Evolutionary conservation across 306 rosid genomes (phyloP), one percentile per base, ranked within the genome.

Genomic region (Vigna reflexopilosa): DNA sequence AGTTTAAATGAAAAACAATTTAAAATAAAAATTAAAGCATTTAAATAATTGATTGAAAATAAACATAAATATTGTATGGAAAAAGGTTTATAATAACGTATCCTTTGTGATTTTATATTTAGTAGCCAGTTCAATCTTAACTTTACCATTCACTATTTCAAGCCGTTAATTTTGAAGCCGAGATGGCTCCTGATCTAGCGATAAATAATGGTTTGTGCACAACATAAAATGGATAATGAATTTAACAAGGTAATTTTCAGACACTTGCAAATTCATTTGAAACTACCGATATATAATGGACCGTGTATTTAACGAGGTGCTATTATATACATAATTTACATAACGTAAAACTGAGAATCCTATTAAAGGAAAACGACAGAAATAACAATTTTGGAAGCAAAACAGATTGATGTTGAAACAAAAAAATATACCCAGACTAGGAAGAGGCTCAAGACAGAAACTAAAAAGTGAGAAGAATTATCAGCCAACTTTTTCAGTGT

Each of bases 401-500:
- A 77, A 74, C 44, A 56, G 55, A 36, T 75, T 62, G 73, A 61
- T 54, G 52, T 51, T 67, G 40, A 80, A 82, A 38, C 61, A 61
- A 80, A 80, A 40, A 76, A 72, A 6, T 70, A 73, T 47, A 76
- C 72, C 86, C 67, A 84, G 72, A 79, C 84, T 79, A 86, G 71
- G 67, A 85, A 85, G 59, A 74, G 45, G 65, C 36, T 61, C 14
- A 44, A 61, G 30, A 80, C 54, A 34, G 20, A 70, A 83, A 62
- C 50, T 51, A 67, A 72, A 73, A 85, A 62, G 16, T 28, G 26
- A 8, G 22, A 76, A 61, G 68, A 80, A 58, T 67, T 34, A 20
- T 88, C 76, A 95, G 56, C 98, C 98, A 36, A 93, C 87, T 83
- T 82, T 92, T 85, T 92, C 97, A 20, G 94, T 86, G 90, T 91